Base-by-base conservation (phyloP, 352 stramenopile species). In the Phytopythium helicoides region DNA sequence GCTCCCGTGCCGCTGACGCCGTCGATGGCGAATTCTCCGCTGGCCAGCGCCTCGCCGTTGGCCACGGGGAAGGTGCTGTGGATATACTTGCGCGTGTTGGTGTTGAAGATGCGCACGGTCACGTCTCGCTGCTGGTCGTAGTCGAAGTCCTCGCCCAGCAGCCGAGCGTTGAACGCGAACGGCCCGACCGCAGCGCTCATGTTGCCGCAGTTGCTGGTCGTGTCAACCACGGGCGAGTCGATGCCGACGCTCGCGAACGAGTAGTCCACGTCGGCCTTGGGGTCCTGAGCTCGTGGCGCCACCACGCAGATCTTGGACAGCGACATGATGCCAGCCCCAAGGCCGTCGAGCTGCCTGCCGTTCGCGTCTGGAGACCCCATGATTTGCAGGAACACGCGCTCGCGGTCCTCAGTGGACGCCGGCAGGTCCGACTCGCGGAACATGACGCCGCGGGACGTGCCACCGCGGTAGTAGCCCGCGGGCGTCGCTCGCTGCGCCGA, bases 21-120 rank as follows among this genome's bases (percentile, higher is more conserved):
- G 45, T 41, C 46, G 46, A 52, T 41, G 10, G 19, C 10, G 3
- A 33, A 6, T 6, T 52, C 45, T 1, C 45, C 45, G 3, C 2
- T 1, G 25, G 19, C 45, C 25, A 40, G 28, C n/a, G 45, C 45
- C 45, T 51, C 45, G 6, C 45, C 28, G 28, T 51, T 2, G 26
- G 28, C 45, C n/a, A 51, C 45, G 9, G 45, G 28, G 45, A 51
- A 51, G 7, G 45, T 31, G 45, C 28, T 51, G 45, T 40, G 45
- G 26, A 51, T 51, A 11, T 51, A 51, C 45, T 51, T 51, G 18
- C 19, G 3, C 6, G 45, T 51, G 45, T 51, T 51, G 45, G 45
- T 51, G 45, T 51, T 51, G 45, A 51, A 51, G 45, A 51, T 51
- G 45, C 45, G 45, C n/a, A 51, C 45, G n/a, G 45, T 51, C 26